A percentile compares a stretch with the other conserved stretches of the same genome.
These are phyloP conservation scores for Marchantia polymorpha DNA, from an alignment of 225 moss, liverwort and hornwort genomes.

Conservation along the genomic window DNA sequence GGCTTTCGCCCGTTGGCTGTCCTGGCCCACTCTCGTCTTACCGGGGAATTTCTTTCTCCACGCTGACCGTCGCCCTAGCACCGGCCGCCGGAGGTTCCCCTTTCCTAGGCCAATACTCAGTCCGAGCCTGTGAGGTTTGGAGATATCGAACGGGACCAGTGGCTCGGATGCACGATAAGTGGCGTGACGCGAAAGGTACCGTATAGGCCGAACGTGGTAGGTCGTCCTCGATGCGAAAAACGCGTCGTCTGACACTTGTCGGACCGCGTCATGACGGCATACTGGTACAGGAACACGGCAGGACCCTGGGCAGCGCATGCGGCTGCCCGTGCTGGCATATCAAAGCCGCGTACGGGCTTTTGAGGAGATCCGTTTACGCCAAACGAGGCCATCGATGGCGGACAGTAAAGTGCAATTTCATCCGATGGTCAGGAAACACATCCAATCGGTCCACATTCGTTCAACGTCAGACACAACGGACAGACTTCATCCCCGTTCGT, in stretches of 20 bases:
- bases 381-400: not conserved
- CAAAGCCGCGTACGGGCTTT: slow-evolving; percentile 11
- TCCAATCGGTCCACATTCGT: not conserved
- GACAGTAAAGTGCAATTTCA: not conserved
- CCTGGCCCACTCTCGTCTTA: not conserved
- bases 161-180: not conserved
- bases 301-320: slow-evolving; percentile 13
- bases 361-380: not conserved
- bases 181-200: not conserved
- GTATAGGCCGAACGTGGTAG: not conserved
- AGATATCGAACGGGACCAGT: not conserved
- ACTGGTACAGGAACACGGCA: slow-evolving; percentile 6
- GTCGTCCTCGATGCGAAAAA: not conserved
- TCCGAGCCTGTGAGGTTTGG: not conserved
- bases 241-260: slow-evolving; percentile 14
- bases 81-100: slow-evolving; percentile 6
- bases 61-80: slow-evolving; percentile 7
- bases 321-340: not conserved
- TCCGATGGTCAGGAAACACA: not conserved
- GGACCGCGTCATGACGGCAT: slow-evolving; percentile 14
- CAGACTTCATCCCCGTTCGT: not conserved
- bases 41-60: not conserved
- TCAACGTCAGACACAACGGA: not conserved
- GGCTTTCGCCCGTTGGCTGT: not conserved
- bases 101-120: not conserved